Conservation (phyloP, 2,329 filamentous ascomycete species). For the Didymella sp. region DNA sequence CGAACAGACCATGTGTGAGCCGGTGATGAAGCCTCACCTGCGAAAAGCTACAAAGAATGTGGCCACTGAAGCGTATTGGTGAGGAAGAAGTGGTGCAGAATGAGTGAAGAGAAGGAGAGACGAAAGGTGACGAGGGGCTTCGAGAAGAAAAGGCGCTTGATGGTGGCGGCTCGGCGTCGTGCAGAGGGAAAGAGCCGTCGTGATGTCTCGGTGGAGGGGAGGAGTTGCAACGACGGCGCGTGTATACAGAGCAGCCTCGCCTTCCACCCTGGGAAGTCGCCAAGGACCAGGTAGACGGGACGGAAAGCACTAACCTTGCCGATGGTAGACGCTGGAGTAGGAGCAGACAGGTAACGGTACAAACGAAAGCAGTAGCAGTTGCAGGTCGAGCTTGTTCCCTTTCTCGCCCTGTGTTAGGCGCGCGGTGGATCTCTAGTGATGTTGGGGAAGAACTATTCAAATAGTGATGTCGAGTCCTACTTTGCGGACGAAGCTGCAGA, state of each 20-base stretch:
- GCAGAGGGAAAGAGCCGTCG: conserved; percentile 39
- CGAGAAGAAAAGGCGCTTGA: conserved; percentile 28
- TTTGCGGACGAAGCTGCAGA: conserved; percentile 33
- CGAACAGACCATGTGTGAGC: neutral
- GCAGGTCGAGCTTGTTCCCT: conserved; percentile 17
- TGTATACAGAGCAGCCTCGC: conserved; percentile 29
- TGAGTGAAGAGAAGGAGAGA: conserved; percentile 39
- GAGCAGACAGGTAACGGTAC: conserved; percentile 23
- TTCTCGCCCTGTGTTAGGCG: conserved; percentile 11
- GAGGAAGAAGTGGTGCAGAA: conserved; percentile 49
- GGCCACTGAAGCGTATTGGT: conserved; percentile 53
- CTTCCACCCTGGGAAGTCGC: conserved; percentile 29
- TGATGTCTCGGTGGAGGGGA: conserved; percentile 25
- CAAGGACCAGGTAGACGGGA: conserved; percentile 12
- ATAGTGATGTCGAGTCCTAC: conserved; percentile 43
- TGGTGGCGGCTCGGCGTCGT: conserved; percentile 32
- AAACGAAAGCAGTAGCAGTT: conserved; percentile 12
- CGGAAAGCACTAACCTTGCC: conserved; percentile 34
- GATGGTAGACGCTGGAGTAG: conserved; percentile 19
- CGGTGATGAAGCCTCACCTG: conserved; percentile 37
- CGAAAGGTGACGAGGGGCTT: conserved; percentile 23
- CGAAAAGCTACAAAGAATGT: conserved; percentile 56
- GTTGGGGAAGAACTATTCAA: conserved; percentile 43
- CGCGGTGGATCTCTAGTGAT: conserved; percentile 34
- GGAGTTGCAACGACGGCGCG: conserved; percentile 24